Percentiles rank a stretch among this genome's conserved stretches.
These are phyloP conservation scores for Echium plantagineum DNA, from an alignment of 257 asterid species.

Conservation along the genomic window DNA sequence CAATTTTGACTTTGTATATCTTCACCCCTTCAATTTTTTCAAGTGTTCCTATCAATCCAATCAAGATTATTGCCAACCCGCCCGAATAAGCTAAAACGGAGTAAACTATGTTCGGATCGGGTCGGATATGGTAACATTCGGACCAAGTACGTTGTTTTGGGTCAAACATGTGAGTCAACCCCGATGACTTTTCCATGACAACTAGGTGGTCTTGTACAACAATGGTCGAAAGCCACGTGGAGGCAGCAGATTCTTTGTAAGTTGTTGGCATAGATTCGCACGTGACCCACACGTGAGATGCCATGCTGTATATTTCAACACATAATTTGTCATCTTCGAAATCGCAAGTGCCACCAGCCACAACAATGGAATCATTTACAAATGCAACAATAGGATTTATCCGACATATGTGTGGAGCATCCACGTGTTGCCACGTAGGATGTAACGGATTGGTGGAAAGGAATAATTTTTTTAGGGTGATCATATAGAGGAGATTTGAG, in stretches of 20 bases:
- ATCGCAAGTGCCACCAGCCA: slow-evolving; percentile 79
- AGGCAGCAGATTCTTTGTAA: slow-evolving; percentile 36
- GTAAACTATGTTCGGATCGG: slow-evolving; percentile 24
- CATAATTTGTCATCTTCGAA: slow-evolving; percentile 63
- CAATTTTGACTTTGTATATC: slow-evolving; percentile 31
- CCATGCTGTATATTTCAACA: slow-evolving; percentile 43
- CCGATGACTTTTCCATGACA: slow-evolving; percentile 43
- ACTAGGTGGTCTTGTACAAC: slow-evolving; percentile 30
- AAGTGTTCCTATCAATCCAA: slow-evolving; percentile 25
- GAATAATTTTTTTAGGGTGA: slow-evolving; percentile 35
- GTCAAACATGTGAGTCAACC: slow-evolving; percentile 41
- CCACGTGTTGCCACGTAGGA: slow-evolving; percentile 40
- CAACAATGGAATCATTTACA: slow-evolving; percentile 35
- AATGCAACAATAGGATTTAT: slow-evolving; percentile 55
- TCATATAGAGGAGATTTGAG: slow-evolving; percentile 43
- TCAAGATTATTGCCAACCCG: slow-evolving; percentile 20
- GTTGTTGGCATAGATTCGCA: slow-evolving; percentile 47
- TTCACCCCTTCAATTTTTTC: slow-evolving; percentile 25
- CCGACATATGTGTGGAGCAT: slow-evolving; percentile 45
- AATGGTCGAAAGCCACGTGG: slow-evolving; percentile 44
- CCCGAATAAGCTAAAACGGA: slow-evolving; percentile 30
- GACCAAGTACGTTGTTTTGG: slow-evolving; percentile 42
- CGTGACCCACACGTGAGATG: slow-evolving; percentile 22
- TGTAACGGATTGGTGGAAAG: slow-evolving; percentile 53
- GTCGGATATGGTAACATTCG: slow-evolving; percentile 16